Evolutionary conservation across 768 basidiomycete genomes (phyloP).

Genomic region (Macrolepiota dolichaula): DNA sequence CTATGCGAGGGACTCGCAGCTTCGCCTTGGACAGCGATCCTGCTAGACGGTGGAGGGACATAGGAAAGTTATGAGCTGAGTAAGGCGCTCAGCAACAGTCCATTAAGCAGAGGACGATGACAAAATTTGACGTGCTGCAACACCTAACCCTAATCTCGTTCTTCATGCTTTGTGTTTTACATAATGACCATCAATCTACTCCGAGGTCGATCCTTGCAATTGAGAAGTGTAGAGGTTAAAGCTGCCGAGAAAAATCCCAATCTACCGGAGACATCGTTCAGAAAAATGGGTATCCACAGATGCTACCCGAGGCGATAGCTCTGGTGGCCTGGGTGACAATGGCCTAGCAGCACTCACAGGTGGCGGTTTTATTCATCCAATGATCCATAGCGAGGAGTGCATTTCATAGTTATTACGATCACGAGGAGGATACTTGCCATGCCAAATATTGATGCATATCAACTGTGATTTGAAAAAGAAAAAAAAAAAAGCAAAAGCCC

Average conservation of each 20-base stretch:
- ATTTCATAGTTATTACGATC: no score
- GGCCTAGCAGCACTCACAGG: no score
- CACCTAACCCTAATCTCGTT: slow-evolving; percentile 14
- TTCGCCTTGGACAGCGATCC: slow-evolving; percentile 10
- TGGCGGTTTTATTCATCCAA: no score
- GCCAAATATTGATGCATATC: no score
- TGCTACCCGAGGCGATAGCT: background rate
- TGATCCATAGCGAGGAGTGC: no score
- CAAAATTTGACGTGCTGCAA: slow-evolving; percentile 16
- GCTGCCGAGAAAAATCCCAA: background rate
- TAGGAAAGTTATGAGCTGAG: background rate
- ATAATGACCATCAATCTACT: background rate
- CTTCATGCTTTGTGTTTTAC: background rate
- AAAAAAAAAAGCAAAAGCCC: no score
- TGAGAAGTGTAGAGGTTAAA: background rate
- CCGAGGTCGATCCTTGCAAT: background rate
- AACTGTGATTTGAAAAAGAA: no score
- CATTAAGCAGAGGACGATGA: slow-evolving; percentile 8
- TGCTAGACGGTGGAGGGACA: slow-evolving; percentile 13
- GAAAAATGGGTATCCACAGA: background rate
- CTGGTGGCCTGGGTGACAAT: no score
- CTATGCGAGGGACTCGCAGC: background rate
- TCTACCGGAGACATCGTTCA: background rate
- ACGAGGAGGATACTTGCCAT: no score
- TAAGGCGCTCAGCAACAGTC: background rate